Conservation (phyloP, 768 basidiomycete genomes). For the Termitomyces titanicus region DNA sequence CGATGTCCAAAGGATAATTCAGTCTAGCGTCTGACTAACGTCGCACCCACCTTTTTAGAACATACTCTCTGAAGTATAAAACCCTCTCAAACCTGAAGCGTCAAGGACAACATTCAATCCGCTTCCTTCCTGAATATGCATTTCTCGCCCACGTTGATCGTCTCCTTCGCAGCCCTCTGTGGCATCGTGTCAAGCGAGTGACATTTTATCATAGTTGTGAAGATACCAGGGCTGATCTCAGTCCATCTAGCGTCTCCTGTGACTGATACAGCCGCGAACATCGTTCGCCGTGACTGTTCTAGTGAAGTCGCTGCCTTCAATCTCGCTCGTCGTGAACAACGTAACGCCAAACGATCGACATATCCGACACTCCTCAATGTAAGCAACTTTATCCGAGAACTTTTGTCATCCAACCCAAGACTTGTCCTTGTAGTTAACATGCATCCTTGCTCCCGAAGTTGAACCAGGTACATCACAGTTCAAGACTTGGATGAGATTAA, state of each 20-base stretch:
- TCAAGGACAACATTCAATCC: background rate
- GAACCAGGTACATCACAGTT: slow-evolving; percentile 7
- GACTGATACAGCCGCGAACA: slow-evolving; percentile 2
- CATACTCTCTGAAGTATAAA: background rate
- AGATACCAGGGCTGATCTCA: background rate
- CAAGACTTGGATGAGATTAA: background rate
- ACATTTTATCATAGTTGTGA: too few relatives aligned
- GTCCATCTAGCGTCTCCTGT: background rate
- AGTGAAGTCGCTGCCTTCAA: slow-evolving; percentile 13
- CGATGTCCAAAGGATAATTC: background rate
- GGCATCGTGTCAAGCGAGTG: background rate
- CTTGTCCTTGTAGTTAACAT: slow-evolving; percentile 12
- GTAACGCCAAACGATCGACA: slow-evolving; percentile 9
- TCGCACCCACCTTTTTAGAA: background rate
- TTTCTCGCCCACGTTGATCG: background rate
- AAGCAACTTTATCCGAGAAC: background rate
- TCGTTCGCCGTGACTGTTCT: slow-evolving; percentile 11
- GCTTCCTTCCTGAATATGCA: background rate
- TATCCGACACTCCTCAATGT: slow-evolving; percentile 15
- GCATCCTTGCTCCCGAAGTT: slow-evolving; percentile 16
- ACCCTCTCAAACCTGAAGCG: background rate
- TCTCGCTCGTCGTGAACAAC: slow-evolving; percentile 12
- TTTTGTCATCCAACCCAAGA: background rate
- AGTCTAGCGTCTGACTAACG: background rate
- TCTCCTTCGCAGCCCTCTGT: background rate